Evolutionary conservation across 768 basidiomycete species (phyloP).

Genomic region (Podaxis sp.): DNA sequence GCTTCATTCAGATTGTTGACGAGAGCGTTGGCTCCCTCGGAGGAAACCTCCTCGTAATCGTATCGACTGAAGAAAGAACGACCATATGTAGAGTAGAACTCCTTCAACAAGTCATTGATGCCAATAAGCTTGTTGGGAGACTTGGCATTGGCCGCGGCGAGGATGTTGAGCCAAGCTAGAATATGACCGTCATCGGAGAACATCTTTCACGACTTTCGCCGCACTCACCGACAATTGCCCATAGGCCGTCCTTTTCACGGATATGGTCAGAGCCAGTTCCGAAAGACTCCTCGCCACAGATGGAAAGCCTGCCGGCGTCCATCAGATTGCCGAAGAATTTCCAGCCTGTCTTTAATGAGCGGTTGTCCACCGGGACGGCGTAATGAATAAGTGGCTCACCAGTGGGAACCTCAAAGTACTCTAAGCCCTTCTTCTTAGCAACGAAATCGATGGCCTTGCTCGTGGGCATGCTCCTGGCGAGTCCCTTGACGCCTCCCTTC

Average conservation of each 20-base stretch:
- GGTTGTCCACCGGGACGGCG: neutral
- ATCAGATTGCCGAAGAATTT: conserved; percentile 99
- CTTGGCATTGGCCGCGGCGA: conserved; percentile 82
- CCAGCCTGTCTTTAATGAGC: conserved; percentile 64
- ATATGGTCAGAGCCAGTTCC: conserved; percentile 99
- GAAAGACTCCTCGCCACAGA: conserved; percentile 99
- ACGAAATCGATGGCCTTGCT: conserved; percentile 96
- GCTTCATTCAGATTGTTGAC: conserved; percentile 75
- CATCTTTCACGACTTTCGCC: neutral
- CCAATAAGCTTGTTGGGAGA: conserved; percentile 76
- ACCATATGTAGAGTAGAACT: conserved; percentile 90
- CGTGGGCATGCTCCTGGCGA: conserved; percentile 97
- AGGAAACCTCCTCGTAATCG: conserved; percentile 97
- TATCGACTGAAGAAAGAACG: conserved; percentile 99
- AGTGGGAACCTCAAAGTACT: conserved; percentile 96
- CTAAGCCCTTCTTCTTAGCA: conserved; percentile 88
- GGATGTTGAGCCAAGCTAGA: conserved; percentile 94
- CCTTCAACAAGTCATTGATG: conserved; percentile 87
- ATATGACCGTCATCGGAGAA: conserved; percentile 7
- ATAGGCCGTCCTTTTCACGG: conserved; percentile 98
- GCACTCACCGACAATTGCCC: conserved; percentile 88
- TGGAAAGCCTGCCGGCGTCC: conserved; percentile 97
- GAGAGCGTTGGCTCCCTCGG: conserved; percentile 84
- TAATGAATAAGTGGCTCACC: conserved; percentile 42
- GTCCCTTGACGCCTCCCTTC: conserved; percentile 87